Evolutionary conservation across 306 rosid genomes (phyloP), one percentile per base, ranked within the genome.

Genomic region (Quercus wislizeni): DNA sequence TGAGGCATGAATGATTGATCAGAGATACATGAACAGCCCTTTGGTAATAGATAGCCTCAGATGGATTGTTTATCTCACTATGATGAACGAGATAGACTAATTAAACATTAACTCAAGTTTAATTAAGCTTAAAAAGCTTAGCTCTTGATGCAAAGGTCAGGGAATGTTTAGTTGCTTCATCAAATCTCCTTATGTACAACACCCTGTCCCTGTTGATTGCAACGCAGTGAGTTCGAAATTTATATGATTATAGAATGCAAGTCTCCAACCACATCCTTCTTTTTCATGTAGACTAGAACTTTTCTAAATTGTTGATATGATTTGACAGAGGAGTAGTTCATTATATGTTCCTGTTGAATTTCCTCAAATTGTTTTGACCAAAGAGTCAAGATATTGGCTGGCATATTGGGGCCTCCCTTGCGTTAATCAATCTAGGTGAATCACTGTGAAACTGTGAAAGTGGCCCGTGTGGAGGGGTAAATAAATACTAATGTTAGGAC

Each of bases 341-440:
- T 30, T 67, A n/a, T 67, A n/a, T 67, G 52, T 67, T 68, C 72
- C 72, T 19, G 72, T 41, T 74, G 79, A 15, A 63, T 21, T 62
- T 25, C 68, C 57, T 46, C 49, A 28, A 62, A 43, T 62, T 58
- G 33, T 13, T 19, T 38, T 76, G 61, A 41, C 61, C 59, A 76
- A 62, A 46, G 13, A 23, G 72, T 43, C 54, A 3, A 31, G 14
- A 21, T 5, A 14, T 62, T 41, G 71, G 30, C 17, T 76, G 72
- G 72, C 61, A 10, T 61, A 62, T 25, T 49, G 79, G 72, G 72
- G 35, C 61, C 72, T 25, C 72, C 72, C n/a, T 18, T 8, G 74
- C 72, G 8, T 55, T 31, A n/a, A 38, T 23, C 33, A 27, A 31
- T 30, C 23, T 14, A 13, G 69, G n/a, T 18, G 28, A 52, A n/a